Base-by-base conservation (phyloP, 345 rosid species). In the Bretschneidera sinensis region DNA sequence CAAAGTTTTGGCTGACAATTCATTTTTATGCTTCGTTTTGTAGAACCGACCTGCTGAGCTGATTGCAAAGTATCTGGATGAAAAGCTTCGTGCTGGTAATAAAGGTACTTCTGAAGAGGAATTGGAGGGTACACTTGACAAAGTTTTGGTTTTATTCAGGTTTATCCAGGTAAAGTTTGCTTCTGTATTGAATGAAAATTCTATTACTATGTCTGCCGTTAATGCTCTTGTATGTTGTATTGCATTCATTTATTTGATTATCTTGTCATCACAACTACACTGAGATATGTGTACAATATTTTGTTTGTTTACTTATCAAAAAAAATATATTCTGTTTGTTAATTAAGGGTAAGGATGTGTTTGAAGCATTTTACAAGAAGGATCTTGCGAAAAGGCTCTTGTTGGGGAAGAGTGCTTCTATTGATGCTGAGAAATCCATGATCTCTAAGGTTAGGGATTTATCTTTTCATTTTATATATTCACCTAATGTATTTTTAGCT, bases 71-170 rank as follows among this genome's bases (percentile, higher is more conserved):
- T 94, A 90, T 78, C 77, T 90, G 83, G 99, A 94, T 66, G 99
- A 90, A 68, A 94, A 94, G 77, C 92, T 94, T 65, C 99, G 97
- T 69, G 97, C 99, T 79, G 97, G 99, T 58, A 94, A 94, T 69
- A 94, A 94, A 82, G 97, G 96, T 74, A 90, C 96, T 61, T 90
- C 99, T 19, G 99, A 94, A 83, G 99, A 94, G 85, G 99, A 94
- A 76, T 79, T 90, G 84, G 99, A 94, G 97, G 82, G 85, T 51
- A 90, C 81, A 48, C 97, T 94, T 66, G 99, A 94, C 68, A 90
- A 86, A 85, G 99, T 90, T 57, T 81, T 94, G 79, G 97, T 94
- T 61, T 79, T 94, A 54, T 94, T 90, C 80, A 83, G 99, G 84
- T 94, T 94, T 72, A 90, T 94, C 62, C 99, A 94, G 96, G 99